phyloP scores from a whole-genome alignment of 768 basidiomycete genomes.

The Rickenella mellea region DNA sequence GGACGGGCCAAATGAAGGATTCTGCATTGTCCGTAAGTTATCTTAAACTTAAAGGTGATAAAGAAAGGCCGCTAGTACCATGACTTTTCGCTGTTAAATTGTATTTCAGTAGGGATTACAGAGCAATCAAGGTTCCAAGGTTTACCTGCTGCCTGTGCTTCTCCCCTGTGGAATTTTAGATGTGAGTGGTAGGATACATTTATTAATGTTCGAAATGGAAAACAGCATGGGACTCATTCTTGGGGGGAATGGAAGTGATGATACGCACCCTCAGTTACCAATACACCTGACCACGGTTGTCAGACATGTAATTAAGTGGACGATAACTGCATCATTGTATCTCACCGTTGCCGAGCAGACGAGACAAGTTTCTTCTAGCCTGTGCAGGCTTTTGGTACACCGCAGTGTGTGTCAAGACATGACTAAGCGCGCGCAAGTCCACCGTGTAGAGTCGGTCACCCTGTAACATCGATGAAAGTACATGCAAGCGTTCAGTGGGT shows the following conservation, averaged over 20 bases:
- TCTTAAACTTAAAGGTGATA: background rate
- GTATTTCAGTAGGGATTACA: too few relatives aligned
- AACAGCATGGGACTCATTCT: too few relatives aligned
- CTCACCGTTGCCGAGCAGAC: conserved; percentile 30
- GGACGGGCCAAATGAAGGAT: conserved; percentile 55
- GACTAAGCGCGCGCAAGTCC: conserved; percentile 54
- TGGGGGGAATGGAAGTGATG: background rate
- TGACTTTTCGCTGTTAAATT: background rate
- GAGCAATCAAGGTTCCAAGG: too few relatives aligned
- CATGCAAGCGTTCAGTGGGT: background rate
- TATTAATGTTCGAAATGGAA: conserved; percentile 26
- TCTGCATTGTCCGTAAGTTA: too few relatives aligned
- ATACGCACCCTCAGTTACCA: conserved; percentile 16
- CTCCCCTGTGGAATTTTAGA: conserved; percentile 10
- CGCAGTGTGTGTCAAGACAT: conserved; percentile 49
- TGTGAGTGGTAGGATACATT: background rate
- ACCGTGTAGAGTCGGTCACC: conserved; percentile 38
- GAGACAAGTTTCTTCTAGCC: conserved; percentile 25
- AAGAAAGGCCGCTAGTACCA: background rate
- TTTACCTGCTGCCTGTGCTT: conserved; percentile 31
- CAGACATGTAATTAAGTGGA: background rate
- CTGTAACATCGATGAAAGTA: too few relatives aligned
- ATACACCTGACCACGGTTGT: background rate
- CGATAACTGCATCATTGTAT: background rate
- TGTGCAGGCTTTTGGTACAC: conserved; percentile 47